These are phyloP conservation scores for Spathaspora sp. DNA, from an alignment of 1,139 yeast species.

Conservation along the genomic window DNA sequence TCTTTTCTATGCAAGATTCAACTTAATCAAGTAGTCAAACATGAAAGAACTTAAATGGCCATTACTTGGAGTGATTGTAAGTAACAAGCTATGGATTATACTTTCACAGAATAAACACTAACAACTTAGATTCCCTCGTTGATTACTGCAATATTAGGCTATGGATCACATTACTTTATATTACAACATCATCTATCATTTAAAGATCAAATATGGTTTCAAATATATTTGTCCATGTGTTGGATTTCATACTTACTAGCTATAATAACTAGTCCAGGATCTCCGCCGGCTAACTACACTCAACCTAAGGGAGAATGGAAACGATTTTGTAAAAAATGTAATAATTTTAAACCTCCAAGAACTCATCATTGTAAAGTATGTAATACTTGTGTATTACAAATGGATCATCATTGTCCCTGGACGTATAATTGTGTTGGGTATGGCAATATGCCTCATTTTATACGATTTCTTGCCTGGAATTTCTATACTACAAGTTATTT, in stretches of 20 bases:
- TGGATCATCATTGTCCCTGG: conserved; percentile 99
- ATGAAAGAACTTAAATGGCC: conserved; percentile 54
- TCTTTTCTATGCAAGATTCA: not conserved
- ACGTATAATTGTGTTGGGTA: conserved; percentile 87
- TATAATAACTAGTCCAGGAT: conserved; percentile 60
- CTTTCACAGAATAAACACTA: not conserved
- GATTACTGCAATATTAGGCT: conserved; percentile 62
- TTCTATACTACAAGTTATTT: conserved; percentile 54
- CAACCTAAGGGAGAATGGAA: conserved; percentile 33
- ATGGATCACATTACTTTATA: conserved; percentile 61
- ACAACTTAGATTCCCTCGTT: conserved; percentile 58
- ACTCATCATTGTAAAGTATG: conserved; percentile 86
- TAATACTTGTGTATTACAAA: conserved; percentile 65
- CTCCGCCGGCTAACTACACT: conserved; percentile 41
- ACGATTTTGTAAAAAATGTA: conserved; percentile 60
- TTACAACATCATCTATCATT: conserved; percentile 43
- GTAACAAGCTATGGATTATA: not conserved
- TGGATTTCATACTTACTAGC: conserved; percentile 72
- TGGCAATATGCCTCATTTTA: conserved; percentile 75
- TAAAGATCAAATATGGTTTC: conserved; percentile 46
- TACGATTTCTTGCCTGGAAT: conserved; percentile 75
- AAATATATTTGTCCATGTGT: conserved; percentile 50
- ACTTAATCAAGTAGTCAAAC: conserved; percentile 14
- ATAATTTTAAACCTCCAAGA: conserved; percentile 90
- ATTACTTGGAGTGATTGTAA: conserved; percentile 15